phyloP scores from a whole-genome alignment of 2,329 filamentous ascomycete genomes.

The Calonectria pauciramosa region DNA sequence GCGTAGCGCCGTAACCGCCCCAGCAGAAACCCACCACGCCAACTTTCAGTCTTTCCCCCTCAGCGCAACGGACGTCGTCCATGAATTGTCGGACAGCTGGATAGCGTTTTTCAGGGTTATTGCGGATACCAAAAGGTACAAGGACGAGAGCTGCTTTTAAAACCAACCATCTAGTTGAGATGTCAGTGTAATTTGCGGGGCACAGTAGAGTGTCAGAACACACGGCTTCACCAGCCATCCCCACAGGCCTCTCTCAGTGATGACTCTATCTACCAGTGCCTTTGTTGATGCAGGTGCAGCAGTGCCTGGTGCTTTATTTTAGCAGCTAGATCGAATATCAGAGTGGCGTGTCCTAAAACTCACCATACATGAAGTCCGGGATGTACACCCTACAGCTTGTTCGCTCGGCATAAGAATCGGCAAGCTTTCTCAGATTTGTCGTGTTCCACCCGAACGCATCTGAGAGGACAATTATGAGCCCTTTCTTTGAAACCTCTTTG shows the following conservation, averaged over 20 bases:
- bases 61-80: not conserved
- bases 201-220: not conserved
- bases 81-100: not conserved
- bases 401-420: not conserved
- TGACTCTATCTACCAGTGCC: not conserved
- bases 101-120: not conserved
- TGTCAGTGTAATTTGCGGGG: not conserved
- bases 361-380: not conserved
- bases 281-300: not conserved
- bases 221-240: not conserved
- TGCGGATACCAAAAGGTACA: not conserved
- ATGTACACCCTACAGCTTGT: not conserved
- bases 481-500: not conserved
- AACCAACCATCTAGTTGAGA: not conserved
- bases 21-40: not conserved
- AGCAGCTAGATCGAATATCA: too few relatives aligned
- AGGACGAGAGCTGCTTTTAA: not conserved
- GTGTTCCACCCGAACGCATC: not conserved
- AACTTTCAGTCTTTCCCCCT: not conserved
- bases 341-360: not conserved
- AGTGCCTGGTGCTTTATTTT: not conserved
- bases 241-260: not conserved
- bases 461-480: not conserved
- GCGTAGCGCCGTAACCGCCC: not conserved
- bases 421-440: not conserved